Evolutionary conservation across 2,329 filamentous ascomycete species (phyloP).

Genomic region (Trematosphaeria pertusa): DNA sequence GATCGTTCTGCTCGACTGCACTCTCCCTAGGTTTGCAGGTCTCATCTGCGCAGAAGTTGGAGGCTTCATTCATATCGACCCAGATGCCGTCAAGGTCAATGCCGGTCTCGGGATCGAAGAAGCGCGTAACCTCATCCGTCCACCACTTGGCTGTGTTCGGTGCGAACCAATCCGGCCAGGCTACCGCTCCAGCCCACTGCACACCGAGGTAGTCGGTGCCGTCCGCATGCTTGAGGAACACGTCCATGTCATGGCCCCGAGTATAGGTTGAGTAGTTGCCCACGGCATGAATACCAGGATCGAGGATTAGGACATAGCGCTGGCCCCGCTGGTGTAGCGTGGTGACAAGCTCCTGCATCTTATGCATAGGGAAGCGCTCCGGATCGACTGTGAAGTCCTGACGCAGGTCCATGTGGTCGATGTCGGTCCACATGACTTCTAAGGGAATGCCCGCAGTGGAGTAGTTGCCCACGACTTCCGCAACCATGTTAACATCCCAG

Average conservation of each 20-base stretch:
- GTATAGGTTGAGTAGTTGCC: constrained; percentile 64
- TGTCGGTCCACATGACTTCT: constrained; percentile 78
- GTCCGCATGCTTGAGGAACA: constrained; percentile 63
- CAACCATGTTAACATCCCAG: constrained; percentile 67
- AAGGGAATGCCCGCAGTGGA: constrained; percentile 69
- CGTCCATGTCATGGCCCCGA: constrained; percentile 64
- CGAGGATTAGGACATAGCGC: constrained; percentile 79
- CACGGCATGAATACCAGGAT: constrained; percentile 63
- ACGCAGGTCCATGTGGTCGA: constrained; percentile 70
- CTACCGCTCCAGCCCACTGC: constrained; percentile 78
- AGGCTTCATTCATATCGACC: constrained; percentile 53
- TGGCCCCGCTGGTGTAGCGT: constrained; percentile 72
- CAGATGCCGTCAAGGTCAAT: constrained; percentile 80
- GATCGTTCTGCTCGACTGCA: constrained; percentile 53
- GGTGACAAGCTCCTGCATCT: constrained; percentile 70
- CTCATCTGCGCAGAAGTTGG: constrained; percentile 49
- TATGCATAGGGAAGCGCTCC: constrained; percentile 65
- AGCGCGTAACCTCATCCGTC: constrained; percentile 69
- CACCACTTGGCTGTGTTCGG: constrained; percentile 70
- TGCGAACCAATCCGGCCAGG: constrained; percentile 80
- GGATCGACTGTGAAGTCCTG: constrained; percentile 71
- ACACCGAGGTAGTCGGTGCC: constrained; percentile 66
- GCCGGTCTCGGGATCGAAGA: constrained; percentile 69
- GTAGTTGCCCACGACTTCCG: constrained; percentile 73
- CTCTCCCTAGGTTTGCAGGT: constrained; percentile 52